Conservation (phyloP, 345 rosid genomes). For the Salix dunnii region DNA sequence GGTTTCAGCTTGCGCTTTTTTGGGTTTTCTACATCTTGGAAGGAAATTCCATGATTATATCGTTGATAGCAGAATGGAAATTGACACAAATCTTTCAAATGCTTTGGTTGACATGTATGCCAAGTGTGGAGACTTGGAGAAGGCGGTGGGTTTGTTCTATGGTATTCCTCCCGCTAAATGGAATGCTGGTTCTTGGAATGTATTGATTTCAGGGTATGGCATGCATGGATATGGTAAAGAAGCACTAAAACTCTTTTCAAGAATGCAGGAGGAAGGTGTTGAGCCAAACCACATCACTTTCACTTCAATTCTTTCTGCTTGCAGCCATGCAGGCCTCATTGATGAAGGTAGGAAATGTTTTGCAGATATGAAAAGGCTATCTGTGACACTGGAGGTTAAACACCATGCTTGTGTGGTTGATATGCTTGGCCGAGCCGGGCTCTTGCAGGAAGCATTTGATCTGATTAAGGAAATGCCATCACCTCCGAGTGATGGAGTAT, state of each 20-base stretch:
- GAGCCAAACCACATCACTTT: slow-evolving; percentile 52
- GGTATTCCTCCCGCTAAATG: slow-evolving; percentile 26
- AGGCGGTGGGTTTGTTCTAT: slow-evolving; percentile 41
- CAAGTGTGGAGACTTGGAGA: slow-evolving; percentile 53
- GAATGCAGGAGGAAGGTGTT: slow-evolving; percentile 42
- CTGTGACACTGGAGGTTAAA: slow-evolving; percentile 33
- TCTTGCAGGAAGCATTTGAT: slow-evolving; percentile 43
- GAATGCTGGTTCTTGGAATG: slow-evolving; percentile 46
- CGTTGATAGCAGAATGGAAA: slow-evolving; percentile 23
- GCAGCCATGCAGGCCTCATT: slow-evolving; percentile 57
- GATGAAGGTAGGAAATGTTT: slow-evolving; percentile 54
- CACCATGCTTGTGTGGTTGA: slow-evolving; percentile 67
- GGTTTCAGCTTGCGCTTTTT: slow-evolving; percentile 51
- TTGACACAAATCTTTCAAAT: slow-evolving; percentile 36
- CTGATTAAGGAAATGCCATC: slow-evolving; percentile 48
- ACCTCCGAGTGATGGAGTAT: slow-evolving; percentile 42
- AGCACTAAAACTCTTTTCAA: slow-evolving; percentile 41
- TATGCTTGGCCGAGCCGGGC: slow-evolving; percentile 61
- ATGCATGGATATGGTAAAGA: slow-evolving; percentile 45
- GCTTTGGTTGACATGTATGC: slow-evolving; percentile 57
- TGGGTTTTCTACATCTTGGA: slow-evolving; percentile 42
- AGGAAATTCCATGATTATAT: slow-evolving; percentile 37
- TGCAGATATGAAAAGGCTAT: slow-evolving; percentile 35
- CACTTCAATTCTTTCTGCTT: slow-evolving; percentile 54
- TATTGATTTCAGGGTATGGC: slow-evolving; percentile 53